Conservation (phyloP, 108 stramenopile species). For the Skeletonema marinoi region DNA sequence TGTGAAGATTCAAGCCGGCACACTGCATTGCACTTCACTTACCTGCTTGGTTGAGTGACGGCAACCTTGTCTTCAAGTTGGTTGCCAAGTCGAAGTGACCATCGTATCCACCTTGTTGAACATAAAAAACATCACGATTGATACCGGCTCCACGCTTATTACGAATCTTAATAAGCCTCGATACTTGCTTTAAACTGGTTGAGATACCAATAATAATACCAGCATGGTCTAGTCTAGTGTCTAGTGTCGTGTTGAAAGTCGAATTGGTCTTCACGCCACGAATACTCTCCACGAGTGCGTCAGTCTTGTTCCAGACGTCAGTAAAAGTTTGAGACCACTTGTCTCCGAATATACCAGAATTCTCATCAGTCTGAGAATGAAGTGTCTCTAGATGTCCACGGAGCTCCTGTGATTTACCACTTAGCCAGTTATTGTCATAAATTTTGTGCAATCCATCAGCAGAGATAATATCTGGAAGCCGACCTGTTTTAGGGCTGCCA, state of each 20-base stretch:
- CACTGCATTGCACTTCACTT: not conserved
- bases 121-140: constrained; percentile 49
- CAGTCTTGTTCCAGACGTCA: constrained; percentile 39
- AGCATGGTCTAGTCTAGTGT: no score
- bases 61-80: constrained; percentile 9
- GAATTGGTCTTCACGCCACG: constrained; percentile 8
- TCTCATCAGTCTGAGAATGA: constrained; percentile 14
- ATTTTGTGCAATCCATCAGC: constrained; percentile 27
- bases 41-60: constrained; percentile 21
- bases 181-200: constrained; percentile 24
- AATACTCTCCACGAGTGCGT: constrained; percentile 16
- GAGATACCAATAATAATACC: constrained; percentile 27
- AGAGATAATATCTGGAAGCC: constrained; percentile 30
- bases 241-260: constrained; percentile 1
- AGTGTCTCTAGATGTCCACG: constrained; percentile 18
- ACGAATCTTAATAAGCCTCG: constrained; percentile 37
- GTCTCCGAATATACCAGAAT: constrained; percentile 42
- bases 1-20: no score
- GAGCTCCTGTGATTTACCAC: constrained; percentile 18
- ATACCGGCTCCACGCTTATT: constrained; percentile 29
- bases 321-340: constrained; percentile 46
- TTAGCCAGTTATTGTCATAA: constrained; percentile 33
- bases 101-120: constrained; percentile 53
- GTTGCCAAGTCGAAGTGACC: constrained; percentile 29
- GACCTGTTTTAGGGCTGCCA: constrained; percentile 31